A percentile compares a stretch with the other conserved stretches of the same genome.
Evolutionary conservation across 441 rosid genomes (phyloP).

Genomic region (Erodium moschatum): DNA sequence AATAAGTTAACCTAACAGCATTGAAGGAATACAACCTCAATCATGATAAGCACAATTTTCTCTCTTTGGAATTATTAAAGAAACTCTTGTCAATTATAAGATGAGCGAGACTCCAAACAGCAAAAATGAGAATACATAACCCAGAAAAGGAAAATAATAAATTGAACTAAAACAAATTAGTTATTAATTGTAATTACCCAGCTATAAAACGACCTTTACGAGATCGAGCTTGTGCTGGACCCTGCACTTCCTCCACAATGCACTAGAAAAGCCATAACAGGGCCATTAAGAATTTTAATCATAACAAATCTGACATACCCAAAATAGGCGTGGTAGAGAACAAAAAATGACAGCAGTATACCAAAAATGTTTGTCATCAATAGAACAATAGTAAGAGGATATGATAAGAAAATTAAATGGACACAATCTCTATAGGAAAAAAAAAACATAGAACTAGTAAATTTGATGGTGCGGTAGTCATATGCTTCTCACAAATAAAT

Average conservation of each 20-base stretch:
- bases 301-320: background rate
- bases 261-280: constrained; percentile 43
- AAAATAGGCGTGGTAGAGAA: constrained; percentile 10
- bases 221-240: constrained; percentile 89
- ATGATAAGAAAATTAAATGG: background rate
- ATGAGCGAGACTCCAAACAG: background rate
- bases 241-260: constrained; percentile 97
- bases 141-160: constrained; percentile 2
- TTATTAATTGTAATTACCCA: constrained; percentile 47
- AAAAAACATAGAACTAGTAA: background rate
- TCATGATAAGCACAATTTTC: background rate
- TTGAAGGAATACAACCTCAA: background rate
- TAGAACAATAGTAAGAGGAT: too few relatives aligned
- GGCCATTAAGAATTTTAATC: constrained; percentile 11
- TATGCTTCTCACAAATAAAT: too few relatives aligned
- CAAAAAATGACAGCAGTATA: background rate
- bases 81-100: background rate
- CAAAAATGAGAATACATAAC: background rate
- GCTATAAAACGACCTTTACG: constrained; percentile 95
- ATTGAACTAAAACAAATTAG: constrained; percentile 9
- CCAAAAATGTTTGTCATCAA: background rate
- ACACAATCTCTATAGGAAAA: background rate
- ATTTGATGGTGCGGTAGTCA: background rate
- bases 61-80: background rate
- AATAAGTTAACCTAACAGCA: background rate